These are phyloP conservation scores for Phyllosticta citriasiana DNA, from an alignment of 2,329 filamentous ascomycete genomes.

Conservation along the genomic window DNA sequence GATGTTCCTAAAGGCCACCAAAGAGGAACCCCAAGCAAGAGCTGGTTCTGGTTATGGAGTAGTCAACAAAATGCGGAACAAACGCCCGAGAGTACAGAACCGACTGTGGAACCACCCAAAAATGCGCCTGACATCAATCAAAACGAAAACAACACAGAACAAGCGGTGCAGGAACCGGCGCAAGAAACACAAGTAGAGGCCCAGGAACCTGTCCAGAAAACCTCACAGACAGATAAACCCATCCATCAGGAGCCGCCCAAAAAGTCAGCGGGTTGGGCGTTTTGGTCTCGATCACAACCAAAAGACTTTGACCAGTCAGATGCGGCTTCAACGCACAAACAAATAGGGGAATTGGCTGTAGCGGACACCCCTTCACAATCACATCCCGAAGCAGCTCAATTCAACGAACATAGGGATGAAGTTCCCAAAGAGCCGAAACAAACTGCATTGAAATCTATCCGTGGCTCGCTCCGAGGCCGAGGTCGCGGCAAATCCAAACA, in stretches of 20 bases:
- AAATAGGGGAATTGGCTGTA: conserved; percentile 41
- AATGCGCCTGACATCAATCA: neutral
- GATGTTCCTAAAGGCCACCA: conserved; percentile 2
- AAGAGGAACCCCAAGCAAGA: conserved; percentile 21
- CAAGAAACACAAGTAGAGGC: neutral
- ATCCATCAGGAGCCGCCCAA: conserved; percentile 27
- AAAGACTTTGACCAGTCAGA: conserved; percentile 42
- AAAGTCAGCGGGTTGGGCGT: conserved; percentile 62
- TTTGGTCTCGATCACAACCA: conserved; percentile 58
- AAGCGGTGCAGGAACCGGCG: neutral
- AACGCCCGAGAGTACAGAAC: conserved; percentile 11
- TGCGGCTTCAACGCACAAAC: conserved; percentile 48
- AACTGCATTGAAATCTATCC: conserved; percentile 12
- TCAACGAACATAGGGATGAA: conserved; percentile 32
- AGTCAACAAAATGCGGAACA: conserved; percentile 33
- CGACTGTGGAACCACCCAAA: conserved; percentile 5
- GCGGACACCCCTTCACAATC: conserved; percentile 41
- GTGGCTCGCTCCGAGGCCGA: conserved; percentile 13
- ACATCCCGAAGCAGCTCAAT: conserved; percentile 41
- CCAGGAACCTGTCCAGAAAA: neutral
- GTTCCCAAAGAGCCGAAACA: conserved; percentile 14
- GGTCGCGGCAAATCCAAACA: conserved; percentile 16
- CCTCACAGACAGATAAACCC: conserved; percentile 11
- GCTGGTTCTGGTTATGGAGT: conserved; percentile 43
- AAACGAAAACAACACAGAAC: neutral